Percentiles rank a stretch among this genome's conserved stretches.
Conservation (phyloP, 2,329 filamentous ascomycete species). For the Phialophora verrucosa region DNA sequence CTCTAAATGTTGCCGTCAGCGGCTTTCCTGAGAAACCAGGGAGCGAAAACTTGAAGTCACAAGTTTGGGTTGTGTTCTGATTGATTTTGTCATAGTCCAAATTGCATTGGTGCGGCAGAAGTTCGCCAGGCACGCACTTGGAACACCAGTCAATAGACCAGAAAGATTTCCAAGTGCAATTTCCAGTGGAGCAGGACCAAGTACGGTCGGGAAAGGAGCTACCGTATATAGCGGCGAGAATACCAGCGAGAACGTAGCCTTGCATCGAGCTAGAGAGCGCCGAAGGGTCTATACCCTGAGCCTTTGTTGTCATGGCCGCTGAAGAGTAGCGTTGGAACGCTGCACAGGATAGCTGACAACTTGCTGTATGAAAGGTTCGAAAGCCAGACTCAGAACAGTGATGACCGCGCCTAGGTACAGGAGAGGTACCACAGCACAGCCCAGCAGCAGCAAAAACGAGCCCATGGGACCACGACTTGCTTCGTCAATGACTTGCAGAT, state of each 20-base stretch:
- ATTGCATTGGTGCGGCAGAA: not conserved
- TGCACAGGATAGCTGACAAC: slow-evolving; percentile 8
- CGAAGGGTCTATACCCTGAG: not conserved
- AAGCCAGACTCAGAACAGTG: not conserved
- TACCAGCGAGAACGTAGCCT: not conserved
- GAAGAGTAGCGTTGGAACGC: not conserved
- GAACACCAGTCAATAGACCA: slow-evolving; percentile 6
- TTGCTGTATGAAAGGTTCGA: slow-evolving; percentile 10
- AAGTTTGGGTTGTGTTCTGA: not conserved
- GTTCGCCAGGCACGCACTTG: slow-evolving; percentile 1
- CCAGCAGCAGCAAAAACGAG: slow-evolving; percentile 3
- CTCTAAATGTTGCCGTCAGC: not conserved
- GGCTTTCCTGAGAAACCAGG: not conserved
- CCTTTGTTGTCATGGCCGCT: not conserved
- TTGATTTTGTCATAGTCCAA: no score
- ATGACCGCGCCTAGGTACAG: slow-evolving; percentile 5
- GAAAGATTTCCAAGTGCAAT: slow-evolving; percentile 9
- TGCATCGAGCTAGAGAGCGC: not conserved
- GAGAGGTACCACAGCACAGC: not conserved
- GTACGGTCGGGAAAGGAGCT: not conserved
- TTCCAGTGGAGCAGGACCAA: slow-evolving; percentile 7
- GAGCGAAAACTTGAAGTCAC: not conserved
- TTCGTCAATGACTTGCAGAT: slow-evolving; percentile 7
- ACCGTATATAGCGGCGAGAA: slow-evolving; percentile 4
- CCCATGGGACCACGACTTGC: slow-evolving; percentile 9